A percentile compares a stretch with the other conserved stretches of the same genome.
Evolutionary conservation across 1,284 basidiomycete genomes (phyloP).

Genomic region (Ganoderma meredithae): DNA sequence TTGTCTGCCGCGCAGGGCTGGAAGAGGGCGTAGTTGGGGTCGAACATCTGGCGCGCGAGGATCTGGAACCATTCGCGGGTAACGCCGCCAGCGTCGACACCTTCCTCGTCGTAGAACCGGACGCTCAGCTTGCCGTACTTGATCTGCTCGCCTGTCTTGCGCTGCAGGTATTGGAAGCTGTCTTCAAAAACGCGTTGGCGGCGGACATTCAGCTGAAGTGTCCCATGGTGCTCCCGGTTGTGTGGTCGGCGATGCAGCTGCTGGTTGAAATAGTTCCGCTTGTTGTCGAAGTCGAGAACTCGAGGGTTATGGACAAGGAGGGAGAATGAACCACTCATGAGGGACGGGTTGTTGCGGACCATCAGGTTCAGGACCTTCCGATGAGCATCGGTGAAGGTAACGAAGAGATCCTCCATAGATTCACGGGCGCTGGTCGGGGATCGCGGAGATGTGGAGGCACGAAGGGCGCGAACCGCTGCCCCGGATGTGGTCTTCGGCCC

Average conservation of each 20-base stretch:
- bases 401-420: constrained; percentile 89
- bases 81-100: constrained; percentile 98
- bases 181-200: constrained; percentile 96
- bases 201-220: constrained; percentile 92
- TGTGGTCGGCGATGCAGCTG: constrained; percentile 90
- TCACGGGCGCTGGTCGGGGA: constrained; percentile 72
- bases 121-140: constrained; percentile 98
- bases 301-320: constrained; percentile 95
- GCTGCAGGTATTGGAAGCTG: constrained; percentile 91
- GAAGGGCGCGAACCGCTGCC: constrained; percentile 54
- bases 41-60: constrained; percentile 98
- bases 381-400: constrained; percentile 94
- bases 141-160: constrained; percentile 94
- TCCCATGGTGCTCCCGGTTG: constrained; percentile 81
- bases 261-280: constrained; percentile 98
- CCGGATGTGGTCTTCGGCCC: constrained; percentile 62
- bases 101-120: constrained; percentile 97
- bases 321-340: constrained; percentile 99
- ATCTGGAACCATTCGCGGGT: constrained; percentile 99
- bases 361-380: constrained; percentile 96
- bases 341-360: constrained; percentile 96
- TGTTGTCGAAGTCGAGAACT: constrained; percentile 99
- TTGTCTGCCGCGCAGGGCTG: constrained; percentile 96
- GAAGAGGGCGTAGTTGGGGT: constrained; percentile 99
- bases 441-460: constrained; percentile 68